These are phyloP conservation scores for Metschnikowia borealis DNA, from an alignment of 805 yeast species.

Conservation along the genomic window DNA sequence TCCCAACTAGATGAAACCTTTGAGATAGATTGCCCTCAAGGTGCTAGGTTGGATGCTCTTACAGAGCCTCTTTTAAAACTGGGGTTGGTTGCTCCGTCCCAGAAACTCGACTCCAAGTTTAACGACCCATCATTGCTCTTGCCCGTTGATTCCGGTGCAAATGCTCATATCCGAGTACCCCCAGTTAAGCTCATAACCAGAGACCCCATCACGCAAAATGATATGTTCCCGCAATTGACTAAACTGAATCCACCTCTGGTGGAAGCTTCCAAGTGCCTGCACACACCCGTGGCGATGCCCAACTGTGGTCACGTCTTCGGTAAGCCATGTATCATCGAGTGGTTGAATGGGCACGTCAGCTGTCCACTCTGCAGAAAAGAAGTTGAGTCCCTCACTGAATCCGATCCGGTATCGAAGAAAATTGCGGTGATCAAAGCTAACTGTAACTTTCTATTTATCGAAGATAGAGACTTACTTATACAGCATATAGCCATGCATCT, in stretches of 20 bases:
- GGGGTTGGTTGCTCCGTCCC: slow-evolving; percentile 7
- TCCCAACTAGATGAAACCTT: not conserved
- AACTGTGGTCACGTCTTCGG: slow-evolving; percentile 17
- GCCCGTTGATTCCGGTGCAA: slow-evolving; percentile 13
- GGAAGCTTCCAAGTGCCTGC: slow-evolving; percentile 6
- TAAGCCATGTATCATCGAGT: slow-evolving; percentile 17
- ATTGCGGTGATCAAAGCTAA: slow-evolving; percentile 8
- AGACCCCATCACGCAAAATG: slow-evolving; percentile 6
- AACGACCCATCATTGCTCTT: slow-evolving; percentile 14
- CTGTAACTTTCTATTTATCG: slow-evolving; percentile 9
- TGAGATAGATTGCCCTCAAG: not conserved
- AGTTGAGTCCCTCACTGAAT: slow-evolving; percentile 12
- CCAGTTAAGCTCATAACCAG: slow-evolving; percentile 6
- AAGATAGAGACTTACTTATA: slow-evolving; percentile 17
- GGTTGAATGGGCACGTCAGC: slow-evolving; percentile 16
- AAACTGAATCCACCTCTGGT: not conserved
- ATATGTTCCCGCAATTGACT: slow-evolving; percentile 12
- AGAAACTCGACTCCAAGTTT: slow-evolving; percentile 1
- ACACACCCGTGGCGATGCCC: slow-evolving; percentile 17
- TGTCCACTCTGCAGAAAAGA: slow-evolving; percentile 19
- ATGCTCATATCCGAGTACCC: slow-evolving; percentile 11
- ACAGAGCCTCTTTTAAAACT: not conserved
- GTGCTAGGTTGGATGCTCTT: slow-evolving; percentile 3
- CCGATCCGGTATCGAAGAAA: slow-evolving; percentile 8
- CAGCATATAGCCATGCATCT: slow-evolving; percentile 26